Evolutionary conservation across 139 green algal species (phyloP), one percentile per base, ranked within the genome.

Genomic region (Ettlia oleoabundans): DNA sequence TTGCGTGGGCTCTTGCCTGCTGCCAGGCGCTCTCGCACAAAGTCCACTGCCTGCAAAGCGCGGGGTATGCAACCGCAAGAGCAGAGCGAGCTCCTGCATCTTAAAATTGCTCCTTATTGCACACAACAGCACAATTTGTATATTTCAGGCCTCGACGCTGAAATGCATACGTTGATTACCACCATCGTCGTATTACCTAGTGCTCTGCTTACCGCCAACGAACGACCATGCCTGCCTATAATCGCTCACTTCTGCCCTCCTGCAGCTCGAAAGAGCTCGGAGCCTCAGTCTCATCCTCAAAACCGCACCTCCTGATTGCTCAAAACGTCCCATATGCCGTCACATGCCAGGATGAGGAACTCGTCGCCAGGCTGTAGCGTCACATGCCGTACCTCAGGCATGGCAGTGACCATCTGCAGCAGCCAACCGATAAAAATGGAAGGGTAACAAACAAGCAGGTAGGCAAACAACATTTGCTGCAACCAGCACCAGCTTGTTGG

Each of bases 241-340:
- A n/a, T n/a, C n/a, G n/a, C n/a, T n/a, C n/a, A n/a, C n/a, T n/a
- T n/a, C n/a, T n/a, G n/a, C n/a, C n/a, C n/a, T n/a, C n/a, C n/a
- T n/a, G n/a, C n/a, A n/a, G n/a, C n/a, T n/a, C n/a, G n/a, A n/a
- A n/a, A n/a, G n/a, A n/a, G n/a, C n/a, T n/a, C n/a, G n/a, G n/a
- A 65, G 47, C 47, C 10, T 24, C 47, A 58, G 15, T 15, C 10
- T 10, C 15, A 58, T 58, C 13, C 47, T 24, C 47, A 15, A 58
- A 22, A 38, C n/a, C 78, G 2, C 72, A 88, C 89, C 78, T 93
- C 80, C 76, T 96, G 89, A 64, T 93, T 93, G 24, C 78, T 92
- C 21, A 96, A 51, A 37, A 95, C 90, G 73, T 97, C 94, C 93
- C 93, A 97, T 73, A 97, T 92, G 52, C 85, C 93, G 72, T 97